Conservation (phyloP, 768 basidiomycete genomes). For the Kockovaella imperatae region DNA sequence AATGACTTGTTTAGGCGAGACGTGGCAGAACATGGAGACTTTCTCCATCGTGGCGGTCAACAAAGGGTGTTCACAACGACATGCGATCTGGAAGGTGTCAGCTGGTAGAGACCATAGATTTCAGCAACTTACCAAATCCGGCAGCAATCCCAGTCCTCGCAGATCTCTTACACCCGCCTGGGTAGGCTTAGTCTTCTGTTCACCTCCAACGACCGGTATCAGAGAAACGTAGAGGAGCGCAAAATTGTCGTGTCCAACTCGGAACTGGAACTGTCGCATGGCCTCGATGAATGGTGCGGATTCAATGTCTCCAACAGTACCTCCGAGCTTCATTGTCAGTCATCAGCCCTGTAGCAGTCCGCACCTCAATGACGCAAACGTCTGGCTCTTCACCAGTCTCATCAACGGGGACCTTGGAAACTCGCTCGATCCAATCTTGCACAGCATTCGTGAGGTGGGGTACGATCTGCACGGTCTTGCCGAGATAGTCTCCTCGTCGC, state of each 20-base stretch:
- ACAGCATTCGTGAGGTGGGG: slow-evolving; percentile 95
- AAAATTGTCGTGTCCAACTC: slow-evolving; percentile 92
- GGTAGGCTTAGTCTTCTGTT: slow-evolving; percentile 98
- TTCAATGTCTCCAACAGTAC: slow-evolving; percentile 97
- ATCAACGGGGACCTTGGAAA: slow-evolving; percentile 88
- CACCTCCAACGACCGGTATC: slow-evolving; percentile 97
- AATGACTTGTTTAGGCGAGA: slow-evolving; percentile 71
- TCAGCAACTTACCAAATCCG: slow-evolving; percentile 65
- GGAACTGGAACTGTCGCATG: slow-evolving; percentile 99
- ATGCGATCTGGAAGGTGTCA: slow-evolving; percentile 66
- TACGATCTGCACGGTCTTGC: slow-evolving; percentile 95
- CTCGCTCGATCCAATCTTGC: slow-evolving; percentile 96
- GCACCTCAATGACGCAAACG: slow-evolving; percentile 92
- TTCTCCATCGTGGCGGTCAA: slow-evolving; percentile 81
- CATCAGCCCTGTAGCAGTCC: slow-evolving; percentile 13
- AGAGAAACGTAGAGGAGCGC: slow-evolving; percentile 94
- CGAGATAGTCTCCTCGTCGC: slow-evolving; percentile 63
- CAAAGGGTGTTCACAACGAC: slow-evolving; percentile 76
- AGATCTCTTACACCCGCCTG: slow-evolving; percentile 93
- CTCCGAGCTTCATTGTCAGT: slow-evolving; percentile 70
- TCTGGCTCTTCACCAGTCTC: slow-evolving; percentile 88
- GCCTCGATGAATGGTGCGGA: slow-evolving; percentile 97
- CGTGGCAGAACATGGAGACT: slow-evolving; percentile 99
- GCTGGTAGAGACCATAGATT: background rate
- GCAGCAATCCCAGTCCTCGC: slow-evolving; percentile 81